phyloP scores from a whole-genome alignment of 139 green algal species.

The Coelastrella sp. region DNA sequence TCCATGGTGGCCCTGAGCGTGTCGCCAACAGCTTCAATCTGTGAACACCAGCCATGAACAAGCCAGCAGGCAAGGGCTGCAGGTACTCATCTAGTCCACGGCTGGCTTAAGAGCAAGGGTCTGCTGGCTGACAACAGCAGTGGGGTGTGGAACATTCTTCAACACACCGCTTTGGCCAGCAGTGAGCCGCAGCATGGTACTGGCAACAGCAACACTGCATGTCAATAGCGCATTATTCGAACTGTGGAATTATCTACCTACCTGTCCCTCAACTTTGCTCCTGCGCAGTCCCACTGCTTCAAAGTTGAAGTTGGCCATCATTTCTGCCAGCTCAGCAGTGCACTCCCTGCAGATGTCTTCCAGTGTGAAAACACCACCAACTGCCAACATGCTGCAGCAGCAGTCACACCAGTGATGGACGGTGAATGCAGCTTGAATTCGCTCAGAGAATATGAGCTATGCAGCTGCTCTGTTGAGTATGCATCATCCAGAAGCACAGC shows the following conservation, averaged over 20 bases:
- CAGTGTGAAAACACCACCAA: background rate
- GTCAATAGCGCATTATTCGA: no score
- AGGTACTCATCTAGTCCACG: no score
- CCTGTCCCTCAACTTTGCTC: constrained; percentile 16
- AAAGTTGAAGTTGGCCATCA: background rate
- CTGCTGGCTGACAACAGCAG: no score
- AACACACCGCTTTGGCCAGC: no score
- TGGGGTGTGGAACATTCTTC: no score
- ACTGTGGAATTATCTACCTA: background rate
- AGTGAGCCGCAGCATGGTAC: no score
- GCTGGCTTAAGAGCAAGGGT: no score
- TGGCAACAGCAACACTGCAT: background rate
- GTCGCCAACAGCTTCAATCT: constrained; percentile 1
- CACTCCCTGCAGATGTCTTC: background rate
- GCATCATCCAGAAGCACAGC: no score
- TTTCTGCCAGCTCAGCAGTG: background rate
- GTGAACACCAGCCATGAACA: background rate
- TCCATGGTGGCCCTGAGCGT: constrained; percentile 4
- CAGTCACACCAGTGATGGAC: background rate
- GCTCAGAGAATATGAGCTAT: no score
- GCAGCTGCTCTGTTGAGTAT: no score
- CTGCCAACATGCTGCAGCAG: background rate
- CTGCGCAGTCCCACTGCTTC: background rate
- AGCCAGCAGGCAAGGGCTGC: background rate
- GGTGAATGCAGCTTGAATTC: no score